phyloP scores from a whole-genome alignment of 768 basidiomycete genomes.

The Rhodocollybia butyracea region DNA sequence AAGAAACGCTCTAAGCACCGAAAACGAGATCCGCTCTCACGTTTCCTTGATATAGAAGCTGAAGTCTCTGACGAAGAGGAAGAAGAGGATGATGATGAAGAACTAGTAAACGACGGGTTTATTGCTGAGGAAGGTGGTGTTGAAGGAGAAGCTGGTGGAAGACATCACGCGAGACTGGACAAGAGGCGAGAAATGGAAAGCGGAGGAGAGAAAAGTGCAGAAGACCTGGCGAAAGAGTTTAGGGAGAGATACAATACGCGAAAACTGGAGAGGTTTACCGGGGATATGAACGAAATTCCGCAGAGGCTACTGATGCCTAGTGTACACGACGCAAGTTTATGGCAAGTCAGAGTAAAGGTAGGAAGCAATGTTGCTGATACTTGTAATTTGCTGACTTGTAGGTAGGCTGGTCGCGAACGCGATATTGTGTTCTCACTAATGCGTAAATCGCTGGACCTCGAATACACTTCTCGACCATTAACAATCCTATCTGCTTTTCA shows the following conservation, averaged over 20 bases:
- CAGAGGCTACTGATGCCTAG: slow-evolving; percentile 95
- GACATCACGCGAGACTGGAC: slow-evolving; percentile 69
- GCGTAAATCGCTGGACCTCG: slow-evolving; percentile 85
- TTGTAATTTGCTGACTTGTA: background rate
- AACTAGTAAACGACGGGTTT: slow-evolving; percentile 51
- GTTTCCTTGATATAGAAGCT: slow-evolving; percentile 94
- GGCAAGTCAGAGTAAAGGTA: slow-evolving; percentile 94
- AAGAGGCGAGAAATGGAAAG: slow-evolving; percentile 64
- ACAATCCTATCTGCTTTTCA: slow-evolving; percentile 94
- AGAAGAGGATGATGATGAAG: slow-evolving; percentile 86
- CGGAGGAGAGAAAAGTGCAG: slow-evolving; percentile 68
- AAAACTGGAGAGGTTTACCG: slow-evolving; percentile 68
- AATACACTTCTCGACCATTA: slow-evolving; percentile 74
- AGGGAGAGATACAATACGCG: slow-evolving; percentile 72
- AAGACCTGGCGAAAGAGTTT: slow-evolving; percentile 79
- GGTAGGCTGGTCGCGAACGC: slow-evolving; percentile 84
- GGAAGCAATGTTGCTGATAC: slow-evolving; percentile 9
- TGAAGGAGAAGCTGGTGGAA: slow-evolving; percentile 62
- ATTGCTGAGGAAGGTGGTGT: slow-evolving; percentile 30
- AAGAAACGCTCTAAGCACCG: slow-evolving; percentile 68
- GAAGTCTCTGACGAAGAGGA: slow-evolving; percentile 97
- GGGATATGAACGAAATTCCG: slow-evolving; percentile 91
- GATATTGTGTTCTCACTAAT: slow-evolving; percentile 94
- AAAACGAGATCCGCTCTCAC: slow-evolving; percentile 60
- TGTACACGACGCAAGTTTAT: slow-evolving; percentile 91